These are phyloP conservation scores for Pisolithus orientalis DNA, from an alignment of 768 basidiomycete species.

Conservation along the genomic window DNA sequence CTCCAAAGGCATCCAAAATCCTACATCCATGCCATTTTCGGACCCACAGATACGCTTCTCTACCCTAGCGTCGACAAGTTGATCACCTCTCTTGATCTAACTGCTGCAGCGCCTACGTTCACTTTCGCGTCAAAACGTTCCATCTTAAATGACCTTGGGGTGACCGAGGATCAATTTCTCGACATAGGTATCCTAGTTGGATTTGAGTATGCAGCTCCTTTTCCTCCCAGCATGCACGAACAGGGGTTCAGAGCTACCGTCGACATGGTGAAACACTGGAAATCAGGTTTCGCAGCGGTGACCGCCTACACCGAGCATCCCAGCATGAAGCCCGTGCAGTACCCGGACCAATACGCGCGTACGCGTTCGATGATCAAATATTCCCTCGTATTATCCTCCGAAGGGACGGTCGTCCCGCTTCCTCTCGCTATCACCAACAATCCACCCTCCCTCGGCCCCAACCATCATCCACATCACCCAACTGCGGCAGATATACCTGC, in stretches of 20 bases:
- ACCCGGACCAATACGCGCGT: conserved; percentile 82
- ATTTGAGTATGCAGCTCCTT: conserved; percentile 72
- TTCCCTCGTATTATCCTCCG: conserved; percentile 83
- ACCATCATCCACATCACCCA: conserved; percentile 58
- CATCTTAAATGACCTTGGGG: conserved; percentile 57
- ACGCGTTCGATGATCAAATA: conserved; percentile 90
- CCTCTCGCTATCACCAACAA: conserved; percentile 55
- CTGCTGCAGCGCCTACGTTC: conserved; percentile 62
- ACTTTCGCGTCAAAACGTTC: conserved; percentile 77
- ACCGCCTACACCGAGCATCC: conserved; percentile 75
- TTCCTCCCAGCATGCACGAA: conserved; percentile 78
- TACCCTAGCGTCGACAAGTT: conserved; percentile 86
- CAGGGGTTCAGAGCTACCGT: conserved; percentile 79
- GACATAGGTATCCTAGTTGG: conserved; percentile 92
- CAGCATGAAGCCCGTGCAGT: conserved; percentile 71
- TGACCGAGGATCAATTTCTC: conserved; percentile 88
- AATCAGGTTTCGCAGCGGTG: conserved; percentile 79
- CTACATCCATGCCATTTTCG: conserved; percentile 93
- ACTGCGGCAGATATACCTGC: conserved; percentile 84
- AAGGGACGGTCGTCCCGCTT: conserved; percentile 75
- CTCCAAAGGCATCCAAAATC: conserved; percentile 88
- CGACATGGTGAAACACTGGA: conserved; percentile 91
- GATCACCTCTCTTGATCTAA: conserved; percentile 82
- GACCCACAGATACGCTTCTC: conserved; percentile 82
- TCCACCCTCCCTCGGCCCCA: conserved; percentile 43